A percentile compares a stretch with the other conserved stretches of the same genome.
Conservation (phyloP, 352 stramenopile species). For the Peronospora destructor region DNA sequence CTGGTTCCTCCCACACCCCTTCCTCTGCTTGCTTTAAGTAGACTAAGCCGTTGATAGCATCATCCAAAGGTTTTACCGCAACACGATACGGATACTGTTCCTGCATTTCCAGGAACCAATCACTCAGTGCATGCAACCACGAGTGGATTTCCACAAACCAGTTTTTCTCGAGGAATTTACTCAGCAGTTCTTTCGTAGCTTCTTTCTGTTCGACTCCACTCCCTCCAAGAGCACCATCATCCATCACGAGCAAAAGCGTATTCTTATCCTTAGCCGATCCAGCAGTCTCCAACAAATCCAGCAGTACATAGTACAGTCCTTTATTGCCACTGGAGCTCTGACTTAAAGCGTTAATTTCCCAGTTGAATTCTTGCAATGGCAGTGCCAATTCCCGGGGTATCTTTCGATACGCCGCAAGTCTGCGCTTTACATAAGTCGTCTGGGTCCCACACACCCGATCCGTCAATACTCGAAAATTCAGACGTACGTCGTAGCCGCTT, state of each 20-base stretch:
- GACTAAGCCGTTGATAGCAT: slow-evolving; percentile 20
- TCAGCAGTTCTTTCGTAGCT: slow-evolving; percentile 27
- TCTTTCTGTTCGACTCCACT: slow-evolving; percentile 27
- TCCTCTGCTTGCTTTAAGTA: slow-evolving; percentile 24
- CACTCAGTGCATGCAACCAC: slow-evolving; percentile 30
- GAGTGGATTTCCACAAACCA: slow-evolving; percentile 38
- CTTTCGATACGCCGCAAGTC: slow-evolving; percentile 30
- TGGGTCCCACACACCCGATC: slow-evolving; percentile 18
- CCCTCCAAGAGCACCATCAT: slow-evolving; percentile 26
- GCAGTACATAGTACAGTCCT: slow-evolving; percentile 30
- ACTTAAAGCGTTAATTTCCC: slow-evolving; percentile 25
- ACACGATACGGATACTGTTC: slow-evolving; percentile 19
- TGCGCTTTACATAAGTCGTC: slow-evolving; percentile 5
- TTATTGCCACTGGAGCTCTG: slow-evolving; percentile 28
- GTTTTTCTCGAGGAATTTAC: slow-evolving; percentile 27
- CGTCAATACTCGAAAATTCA: slow-evolving; percentile 33
- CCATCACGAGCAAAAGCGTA: slow-evolving; percentile 38
- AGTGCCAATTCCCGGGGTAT: slow-evolving; percentile 22
- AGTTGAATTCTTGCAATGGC: slow-evolving; percentile 17
- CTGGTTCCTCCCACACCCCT: slow-evolving; percentile 17
- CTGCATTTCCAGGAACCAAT: slow-evolving; percentile 32
- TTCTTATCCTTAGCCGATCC: slow-evolving; percentile 22
- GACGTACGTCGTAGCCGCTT: slow-evolving; percentile 22
- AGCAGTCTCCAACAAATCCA: slow-evolving; percentile 19
- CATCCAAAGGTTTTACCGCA: slow-evolving; percentile 28